Base-by-base conservation (phyloP, 805 yeast species). In the Saccharomycopsis amapae region DNA sequence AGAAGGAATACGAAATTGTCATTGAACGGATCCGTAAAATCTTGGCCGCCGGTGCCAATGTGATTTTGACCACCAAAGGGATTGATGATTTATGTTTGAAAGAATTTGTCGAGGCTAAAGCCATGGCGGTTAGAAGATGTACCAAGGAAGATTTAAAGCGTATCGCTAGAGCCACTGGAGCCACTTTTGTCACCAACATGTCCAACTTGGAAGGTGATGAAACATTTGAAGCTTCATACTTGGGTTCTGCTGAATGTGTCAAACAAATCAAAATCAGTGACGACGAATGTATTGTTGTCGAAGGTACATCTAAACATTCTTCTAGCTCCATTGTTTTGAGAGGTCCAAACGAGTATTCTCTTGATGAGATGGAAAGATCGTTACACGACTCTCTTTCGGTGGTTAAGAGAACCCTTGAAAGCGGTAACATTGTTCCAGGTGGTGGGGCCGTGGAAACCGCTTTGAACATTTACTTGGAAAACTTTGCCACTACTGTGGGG, bases 361-460 rank as follows among this genome's bases (percentile, higher is more conserved):
- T 93, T 55, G 99, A 93, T 66, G 99, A 93, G 70, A 90, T 94
- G 97, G 96, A 93, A 68, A 79, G 99, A 66, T 88, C 97, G 0
- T 65, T 94, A 51, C 97, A 87, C 60, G 99, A 93, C 63, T 85
- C 97, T 2, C 72, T 93, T 53, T 80, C 87, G 38, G 98, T 93
- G 31, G 96, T 93, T 31, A 93, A 93, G 70, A 80, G 98, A 62
- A 88, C 97, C 10, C 74, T 94, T 55, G 98, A 93, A 66, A 79
- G 90, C 58, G 97, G 97, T 18, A 68, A 76, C 55, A 89, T 94
- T 48, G 98, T 93, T 4, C 97, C 98, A 36, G 99, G 99, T 51
- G 99, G 99, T 54, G 99, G 99, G 51, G 94, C 95, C n/a, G 98
- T 93, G 30, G 99, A 93, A 68, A 75, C 95, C 42, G 97, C 97